Evolutionary conservation across 805 yeast species (phyloP), one percentile per base, ranked within the genome.

Genomic region (Sungouiella blattae): DNA sequence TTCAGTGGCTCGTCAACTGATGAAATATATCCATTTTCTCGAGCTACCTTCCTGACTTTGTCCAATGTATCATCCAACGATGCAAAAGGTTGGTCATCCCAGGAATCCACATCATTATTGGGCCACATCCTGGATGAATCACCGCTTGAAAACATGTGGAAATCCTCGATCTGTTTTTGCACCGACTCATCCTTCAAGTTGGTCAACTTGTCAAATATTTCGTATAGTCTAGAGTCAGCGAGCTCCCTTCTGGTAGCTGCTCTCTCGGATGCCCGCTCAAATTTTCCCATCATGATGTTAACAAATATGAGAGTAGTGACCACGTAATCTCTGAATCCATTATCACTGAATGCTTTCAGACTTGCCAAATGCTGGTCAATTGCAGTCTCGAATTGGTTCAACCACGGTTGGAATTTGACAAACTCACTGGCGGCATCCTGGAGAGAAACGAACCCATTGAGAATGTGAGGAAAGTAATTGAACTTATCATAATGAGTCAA

Each of bases 361-460:
- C 28, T 28, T 11, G 28, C 39, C 32, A 52, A 47, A 29, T 49
- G 53, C 41, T 63, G 64, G 36, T 62, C 64, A 18, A 67, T 42
- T 21, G 60, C 54, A 15, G 57, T 47, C 33, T 67, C 69, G 17
- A 66, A 58, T 1, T 66, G 49, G 30, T 53, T 51, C 15, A 68
- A 39, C 73, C 73, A 67, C 2, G 72, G 71, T 30, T 63, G 71
- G 41, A 62, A 67, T 18, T 60, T 40, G 1, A 55, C 60, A 39
- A 41, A 56, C 20, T 62, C 68, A 1, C 70, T 69, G 14, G 54
- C 35, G 9, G 49, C 41, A 36, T 64, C 69, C 37, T 63, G 71
- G 14, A 68, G 47, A 3, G 47, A 36, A 2, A 44, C 46, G 52
- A 68, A 50, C 9, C 64, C 53, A 3, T 61, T 67, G 18, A 66